Base-by-base conservation (phyloP, 169 alveolate species). In the Eimeria tenella region DNA sequence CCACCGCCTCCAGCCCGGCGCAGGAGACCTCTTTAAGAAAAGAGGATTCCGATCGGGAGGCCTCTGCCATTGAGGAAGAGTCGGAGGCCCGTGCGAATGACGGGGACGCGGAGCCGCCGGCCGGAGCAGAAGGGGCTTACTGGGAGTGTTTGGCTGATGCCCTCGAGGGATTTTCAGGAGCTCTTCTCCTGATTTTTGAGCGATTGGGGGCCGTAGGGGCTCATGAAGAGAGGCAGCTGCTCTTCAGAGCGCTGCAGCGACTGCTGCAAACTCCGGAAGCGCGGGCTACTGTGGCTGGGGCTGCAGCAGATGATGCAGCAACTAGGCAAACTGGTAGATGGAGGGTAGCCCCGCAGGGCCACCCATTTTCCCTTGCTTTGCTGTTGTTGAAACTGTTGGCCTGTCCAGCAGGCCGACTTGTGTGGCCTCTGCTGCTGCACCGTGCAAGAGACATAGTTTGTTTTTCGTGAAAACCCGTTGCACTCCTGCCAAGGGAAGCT, bases 351-450 rank as follows among this genome's bases (percentile, higher is more conserved):
- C 65, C 70, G 65, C 4, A 21, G 65, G 87, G 65, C 10, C 13
- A 23, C 4, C 55, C 42, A 19, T 31, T 31, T 23, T n/a, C 90
- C n/a, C 21, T 65, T 56, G 13, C 42, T 62, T 15, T 58, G 75
- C 63, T 82, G 75, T 74, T 82, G 56, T 56, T 82, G 75, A 73
- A 23, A 55, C 74, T 82, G 56, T 23, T 82, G n/a, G 71, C 52
- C 19, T 82, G 60, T 4, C 68, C 75, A 58, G 90, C 90, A 56
- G 90, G 90, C 70, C 90, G 90, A 9, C 90, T 82, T 25, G 50
- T 82, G 42, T 82, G 90, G 90, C 90, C 90, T 17, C 77, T 82
- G 74, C 74, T 82, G 58, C 90, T 82, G 77, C 90, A 56, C 19
- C 75, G 90, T 25, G 75, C 90, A 6, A 53, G 58, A 23, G 90